Percentiles rank a stretch among this genome's conserved stretches.
Evolutionary conservation across 2,329 filamentous ascomycete species (phyloP).

Genomic region (Alternaria ethzedia): DNA sequence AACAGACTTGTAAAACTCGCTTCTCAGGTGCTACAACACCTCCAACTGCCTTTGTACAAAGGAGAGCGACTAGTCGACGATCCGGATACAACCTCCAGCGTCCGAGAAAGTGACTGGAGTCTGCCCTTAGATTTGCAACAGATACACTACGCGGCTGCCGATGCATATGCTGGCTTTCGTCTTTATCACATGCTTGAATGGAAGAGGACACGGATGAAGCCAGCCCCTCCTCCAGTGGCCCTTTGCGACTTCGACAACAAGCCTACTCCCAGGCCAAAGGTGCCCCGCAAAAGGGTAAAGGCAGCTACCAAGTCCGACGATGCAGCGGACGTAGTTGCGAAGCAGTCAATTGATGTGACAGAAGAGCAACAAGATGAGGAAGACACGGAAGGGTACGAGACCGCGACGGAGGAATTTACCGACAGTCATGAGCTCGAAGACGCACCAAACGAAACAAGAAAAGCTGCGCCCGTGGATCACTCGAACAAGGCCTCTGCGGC

Average conservation of each 20-base stretch:
- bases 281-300: constrained; percentile 15
- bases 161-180: constrained; percentile 83
- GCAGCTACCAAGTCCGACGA: constrained; percentile 10
- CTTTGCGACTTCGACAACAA: constrained; percentile 68
- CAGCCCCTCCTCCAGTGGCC: constrained; percentile 73
- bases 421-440: constrained; percentile 33
- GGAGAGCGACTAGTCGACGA: constrained; percentile 58
- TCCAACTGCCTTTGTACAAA: constrained; percentile 81
- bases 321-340: constrained; percentile 7
- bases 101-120: constrained; percentile 80
- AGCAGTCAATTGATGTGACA: constrained; percentile 16
- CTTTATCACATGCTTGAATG: constrained; percentile 75
- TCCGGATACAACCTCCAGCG: constrained; percentile 41
- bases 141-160: constrained; percentile 75
- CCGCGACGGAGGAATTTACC: constrained; percentile 36
- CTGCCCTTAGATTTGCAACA: constrained; percentile 67
- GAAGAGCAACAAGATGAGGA: constrained; percentile 29
- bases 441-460: constrained; percentile 7
- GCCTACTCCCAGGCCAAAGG: constrained; percentile 10
- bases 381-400: constrained; percentile 45
- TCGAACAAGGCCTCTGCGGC: constrained; percentile 1
- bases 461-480: background rate
- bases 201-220: constrained; percentile 69
- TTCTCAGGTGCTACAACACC: constrained; percentile 70
- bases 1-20: constrained; percentile 69